A percentile compares a stretch with the other conserved stretches of the same genome.
Conservation (phyloP, 208 protist species). For the Acanthamoeba quina region DNA sequence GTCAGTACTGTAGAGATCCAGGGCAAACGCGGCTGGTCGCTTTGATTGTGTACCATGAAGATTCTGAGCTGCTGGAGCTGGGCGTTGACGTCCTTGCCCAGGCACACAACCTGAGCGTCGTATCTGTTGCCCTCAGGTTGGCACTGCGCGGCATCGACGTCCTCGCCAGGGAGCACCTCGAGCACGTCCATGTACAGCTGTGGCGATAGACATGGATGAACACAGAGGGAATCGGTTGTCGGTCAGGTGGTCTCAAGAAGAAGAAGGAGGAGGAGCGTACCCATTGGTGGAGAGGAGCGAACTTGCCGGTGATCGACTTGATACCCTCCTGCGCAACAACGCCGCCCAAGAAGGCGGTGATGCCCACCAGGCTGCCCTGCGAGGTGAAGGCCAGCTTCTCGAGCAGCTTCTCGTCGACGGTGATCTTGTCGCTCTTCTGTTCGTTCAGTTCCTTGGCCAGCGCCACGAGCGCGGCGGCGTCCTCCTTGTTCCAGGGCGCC, state of each 20-base stretch:
- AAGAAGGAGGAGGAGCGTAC: neutral
- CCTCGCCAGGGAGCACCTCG: slow-evolving; percentile 89
- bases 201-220: neutral
- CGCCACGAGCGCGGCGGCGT: slow-evolving; percentile 66
- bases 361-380: slow-evolving; percentile 82
- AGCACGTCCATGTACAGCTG: slow-evolving; percentile 95
- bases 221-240: too few relatives aligned
- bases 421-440: neutral
- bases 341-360: slow-evolving; percentile 85
- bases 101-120: slow-evolving; percentile 82
- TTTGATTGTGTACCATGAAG: slow-evolving; percentile 82
- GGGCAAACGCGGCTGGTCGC: neutral
- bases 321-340: slow-evolving; percentile 88
- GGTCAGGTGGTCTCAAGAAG: too few relatives aligned
- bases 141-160: slow-evolving; percentile 92
- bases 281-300: slow-evolving; percentile 96
- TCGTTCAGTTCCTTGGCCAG: slow-evolving; percentile 67
- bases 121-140: slow-evolving; percentile 81
- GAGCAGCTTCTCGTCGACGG: slow-evolving; percentile 77
- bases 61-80: slow-evolving; percentile 75
- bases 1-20: slow-evolving; percentile 47
- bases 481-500: slow-evolving; percentile 69
- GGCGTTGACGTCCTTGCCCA: slow-evolving; percentile 83
- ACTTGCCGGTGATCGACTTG: slow-evolving; percentile 94
- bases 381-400: slow-evolving; percentile 76